phyloP scores from a whole-genome alignment of 495 filamentous ascomycete species.

The Parathielavia appendiculata region DNA sequence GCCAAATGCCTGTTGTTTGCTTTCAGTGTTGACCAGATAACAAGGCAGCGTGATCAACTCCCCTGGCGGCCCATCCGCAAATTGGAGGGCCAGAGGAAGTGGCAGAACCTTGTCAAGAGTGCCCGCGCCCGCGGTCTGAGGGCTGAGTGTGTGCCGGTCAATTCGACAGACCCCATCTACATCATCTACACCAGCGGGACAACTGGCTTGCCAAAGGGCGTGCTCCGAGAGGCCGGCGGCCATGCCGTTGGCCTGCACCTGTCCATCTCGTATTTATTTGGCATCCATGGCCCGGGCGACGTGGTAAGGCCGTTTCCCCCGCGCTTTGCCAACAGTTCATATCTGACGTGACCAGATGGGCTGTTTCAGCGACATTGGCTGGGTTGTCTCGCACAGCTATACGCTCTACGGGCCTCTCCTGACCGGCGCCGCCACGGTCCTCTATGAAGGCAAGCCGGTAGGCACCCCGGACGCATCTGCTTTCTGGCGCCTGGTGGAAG shows the following conservation, averaged over 20 bases:
- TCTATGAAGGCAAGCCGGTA: slow-evolving; percentile 89
- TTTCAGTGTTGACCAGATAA: neutral
- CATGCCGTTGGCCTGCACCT: slow-evolving; percentile 82
- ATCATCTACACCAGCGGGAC: slow-evolving; percentile 92
- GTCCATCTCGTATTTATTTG: slow-evolving; percentile 73
- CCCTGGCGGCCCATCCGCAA: slow-evolving; percentile 65
- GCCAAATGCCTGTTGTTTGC: neutral
- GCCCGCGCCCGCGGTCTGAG: slow-evolving; percentile 58
- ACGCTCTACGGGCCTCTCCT: slow-evolving; percentile 76
- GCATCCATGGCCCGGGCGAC: slow-evolving; percentile 72
- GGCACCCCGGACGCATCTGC: slow-evolving; percentile 82
- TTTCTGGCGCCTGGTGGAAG: slow-evolving; percentile 82
- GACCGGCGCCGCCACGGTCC: slow-evolving; percentile 75
- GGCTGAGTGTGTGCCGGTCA: slow-evolving; percentile 68
- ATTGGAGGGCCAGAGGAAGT: slow-evolving; percentile 63
- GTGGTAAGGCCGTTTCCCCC: too few relatives aligned
- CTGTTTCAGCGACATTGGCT: slow-evolving; percentile 65
- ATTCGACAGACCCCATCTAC: slow-evolving; percentile 72
- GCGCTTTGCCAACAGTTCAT: too few relatives aligned
- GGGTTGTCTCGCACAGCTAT: slow-evolving; percentile 81
- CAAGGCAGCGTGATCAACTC: slow-evolving; percentile 61
- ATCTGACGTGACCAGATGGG: slow-evolving; percentile 21
- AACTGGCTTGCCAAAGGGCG: slow-evolving; percentile 84
- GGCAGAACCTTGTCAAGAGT: slow-evolving; percentile 69
- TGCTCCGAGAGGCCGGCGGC: slow-evolving; percentile 75